Evolutionary conservation across 345 rosid species (phyloP), one percentile per base, ranked within the genome.

Genomic region (Pistacia integerrima): DNA sequence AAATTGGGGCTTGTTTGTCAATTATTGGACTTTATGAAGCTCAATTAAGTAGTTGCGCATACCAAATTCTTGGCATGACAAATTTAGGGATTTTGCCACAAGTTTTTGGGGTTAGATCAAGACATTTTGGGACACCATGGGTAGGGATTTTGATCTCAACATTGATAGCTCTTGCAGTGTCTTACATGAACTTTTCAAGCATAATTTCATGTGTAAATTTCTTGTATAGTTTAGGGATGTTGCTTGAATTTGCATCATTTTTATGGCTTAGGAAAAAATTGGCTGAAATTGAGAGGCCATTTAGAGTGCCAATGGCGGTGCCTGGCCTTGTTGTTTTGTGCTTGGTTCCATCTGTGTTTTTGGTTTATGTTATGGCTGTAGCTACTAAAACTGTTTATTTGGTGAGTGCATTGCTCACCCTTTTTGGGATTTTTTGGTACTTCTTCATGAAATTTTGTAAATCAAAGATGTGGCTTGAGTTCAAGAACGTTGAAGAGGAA

Each of bases 41-140:
- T 30, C 93, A 89, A 64, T 70, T 91, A n/a, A 89, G 93, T 69
- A 88, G 88, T 75, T 16, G 87, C 57, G 86, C 85, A 1, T 94
- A 85, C 76, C 98, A 91, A 81, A 80, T 95, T 5, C 83, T 87
- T 10, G 98, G 98, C 0, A 91, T 95, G 99, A 93, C 96, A 5
- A 82, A 89, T 71, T 48, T 93, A 66, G 97, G 94, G 3, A 58
- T 87, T 44, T 22, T 95, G 59, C 98, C 98, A 1, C 64, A 68
- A 36, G 80, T 83, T 70, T 88, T 93, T 12, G 89, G 85, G 0
- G 11, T 38, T 8, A 44, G 97, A 57, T 91, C 94, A 2, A 86
- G 3, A 8, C 75, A 85, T 84, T 87, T 85, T 54, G 63, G 74
- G 35, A 87, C 88, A 0, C 88, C 90, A 55, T 83, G 87, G 88